Base-by-base conservation (phyloP, 179 eudicot species). In the Carnegiea gigantea region DNA sequence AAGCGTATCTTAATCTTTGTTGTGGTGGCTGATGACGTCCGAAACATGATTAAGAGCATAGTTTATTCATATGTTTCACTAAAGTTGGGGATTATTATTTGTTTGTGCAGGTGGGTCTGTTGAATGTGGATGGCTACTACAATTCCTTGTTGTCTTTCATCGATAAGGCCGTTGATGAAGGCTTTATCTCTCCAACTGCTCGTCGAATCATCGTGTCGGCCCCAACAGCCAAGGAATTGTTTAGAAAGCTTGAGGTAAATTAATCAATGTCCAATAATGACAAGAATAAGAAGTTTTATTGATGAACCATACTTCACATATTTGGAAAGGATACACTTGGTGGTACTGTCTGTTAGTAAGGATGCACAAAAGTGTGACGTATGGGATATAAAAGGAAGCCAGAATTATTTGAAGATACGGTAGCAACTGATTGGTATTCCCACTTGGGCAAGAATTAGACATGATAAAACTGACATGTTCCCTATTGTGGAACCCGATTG, bases 91-190 rank as follows among this genome's bases (percentile, higher is more conserved):
- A 15, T 11, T 70, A 70, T 60, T 80, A 20, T 28, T 76, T 77
- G 21, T 85, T 78, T 62, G 64, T 88, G 86, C 89, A 95, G 97
- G 98, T 95, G 90, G 99, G 99, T 40, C 88, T 95, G 51, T 86
- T 94, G 93, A 95, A 95, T 83, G 99, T 95, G 70, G 99, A 94
- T 51, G 99, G 98, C 33, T 95, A 89, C 87, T 95, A 94, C 87
- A 92, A 96, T 88, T 92, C 96, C 75, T 88, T 96, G 75, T 81
- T 96, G 79, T 92, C 93, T 64, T 96, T 96, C 89, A 83, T 94
- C 51, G 99, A 93, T 67, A 92, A 96, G 90, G 98, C 99, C 85
- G 98, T 92, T 80, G 99, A 96, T 86, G 99, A 96, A 92, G 98
- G 98, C 88, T 96, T 96, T 86, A 92, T 96, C 86, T 90, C 97